A percentile compares a stretch with the other conserved stretches of the same genome.
These are phyloP conservation scores for Prunus armeniaca DNA, from an alignment of 306 rosid species.

Conservation along the genomic window DNA sequence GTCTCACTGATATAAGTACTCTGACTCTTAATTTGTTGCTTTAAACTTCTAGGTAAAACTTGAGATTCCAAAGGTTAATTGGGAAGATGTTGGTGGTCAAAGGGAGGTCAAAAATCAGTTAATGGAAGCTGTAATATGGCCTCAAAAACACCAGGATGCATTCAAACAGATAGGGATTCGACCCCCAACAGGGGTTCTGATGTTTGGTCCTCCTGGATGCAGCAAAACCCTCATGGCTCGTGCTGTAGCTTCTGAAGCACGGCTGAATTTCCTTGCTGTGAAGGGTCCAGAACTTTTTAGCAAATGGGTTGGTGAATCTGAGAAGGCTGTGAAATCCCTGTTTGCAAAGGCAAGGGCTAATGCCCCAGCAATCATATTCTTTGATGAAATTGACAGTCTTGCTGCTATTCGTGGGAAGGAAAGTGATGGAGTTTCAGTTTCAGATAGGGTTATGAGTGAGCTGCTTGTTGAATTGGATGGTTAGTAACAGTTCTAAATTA, in stretches of 20 bases:
- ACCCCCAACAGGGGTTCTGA: slow-evolving; percentile 77
- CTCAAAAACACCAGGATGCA: slow-evolving; percentile 80
- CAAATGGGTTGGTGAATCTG: slow-evolving; percentile 99
- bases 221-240: slow-evolving; percentile 97
- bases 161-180: slow-evolving; percentile 75
- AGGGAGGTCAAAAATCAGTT: slow-evolving; percentile 75
- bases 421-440: slow-evolving; percentile 83
- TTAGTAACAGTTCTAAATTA: slow-evolving; percentile 36
- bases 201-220: slow-evolving; percentile 99
- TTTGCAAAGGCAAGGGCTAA: slow-evolving; percentile 93
- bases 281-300: slow-evolving; percentile 98
- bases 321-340: slow-evolving; percentile 88
- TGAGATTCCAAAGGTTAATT: slow-evolving; percentile 88
- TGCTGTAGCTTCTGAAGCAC: slow-evolving; percentile 92
- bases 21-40: neutral
- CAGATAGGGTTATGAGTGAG: slow-evolving; percentile 92
- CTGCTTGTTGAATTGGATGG: slow-evolving; percentile 93
- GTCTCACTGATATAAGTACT: neutral
- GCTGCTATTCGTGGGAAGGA: slow-evolving; percentile 84
- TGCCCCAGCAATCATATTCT: slow-evolving; percentile 91
- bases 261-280: slow-evolving; percentile 82
- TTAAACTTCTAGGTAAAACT: slow-evolving; percentile 58
- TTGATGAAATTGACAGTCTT: slow-evolving; percentile 89
- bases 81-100: slow-evolving; percentile 98
- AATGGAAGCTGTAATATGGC: slow-evolving; percentile 96